Base-by-base conservation (phyloP, 2,329 filamentous ascomycete species). In the Fusarium protoensiforme region DNA sequence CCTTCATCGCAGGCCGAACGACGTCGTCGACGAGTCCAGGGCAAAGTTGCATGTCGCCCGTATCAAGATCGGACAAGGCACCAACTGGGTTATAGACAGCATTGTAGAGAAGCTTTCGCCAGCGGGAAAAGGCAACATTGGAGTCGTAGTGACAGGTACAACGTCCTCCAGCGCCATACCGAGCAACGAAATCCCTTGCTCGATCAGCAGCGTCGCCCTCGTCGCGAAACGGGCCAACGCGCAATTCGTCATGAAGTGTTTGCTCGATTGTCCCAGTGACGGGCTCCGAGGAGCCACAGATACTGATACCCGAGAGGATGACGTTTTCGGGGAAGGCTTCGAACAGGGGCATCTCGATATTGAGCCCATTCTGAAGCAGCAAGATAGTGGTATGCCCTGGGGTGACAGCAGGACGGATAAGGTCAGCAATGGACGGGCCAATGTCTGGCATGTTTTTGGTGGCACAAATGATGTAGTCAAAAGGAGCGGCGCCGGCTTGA, bases 31-130 rank as follows among this genome's bases (percentile, higher is more conserved):
- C 64, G 6, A 77, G 67, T 29, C 72, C 72, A 29, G 75, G 74
- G 33, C 74, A 76, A 33, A 77, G 72, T n/a, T 73, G 73, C 54
- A 77, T 75, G 36, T 77, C 73, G 1, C 75, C 74, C 24, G 75
- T 75, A 22, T 77, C 75, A 7, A 77, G 61, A 22, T 35, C 60
- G 3, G 74, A 66, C 14, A 77, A 35, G 33, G 75, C 75, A 56
- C 68, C 69, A n/a, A 71, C 68, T 13, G 75, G 75, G 48, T 77
- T 77, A 36, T 76, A 72, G 16, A 72, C 68, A 11, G 75, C 75
- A 27, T 77, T 77, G 58, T 76, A 77, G 33, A 77, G 73, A 9
- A 77, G 72, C 29, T 77, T 77, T 41, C 69, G 64, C 75, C 75
- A 77, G 38, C 75, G 74, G 6, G 75, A 77, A 18, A 76, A 71